Base-by-base conservation (phyloP, 176 grass and related monocot genomes). In the Bolboschoenus planiculmis region DNA sequence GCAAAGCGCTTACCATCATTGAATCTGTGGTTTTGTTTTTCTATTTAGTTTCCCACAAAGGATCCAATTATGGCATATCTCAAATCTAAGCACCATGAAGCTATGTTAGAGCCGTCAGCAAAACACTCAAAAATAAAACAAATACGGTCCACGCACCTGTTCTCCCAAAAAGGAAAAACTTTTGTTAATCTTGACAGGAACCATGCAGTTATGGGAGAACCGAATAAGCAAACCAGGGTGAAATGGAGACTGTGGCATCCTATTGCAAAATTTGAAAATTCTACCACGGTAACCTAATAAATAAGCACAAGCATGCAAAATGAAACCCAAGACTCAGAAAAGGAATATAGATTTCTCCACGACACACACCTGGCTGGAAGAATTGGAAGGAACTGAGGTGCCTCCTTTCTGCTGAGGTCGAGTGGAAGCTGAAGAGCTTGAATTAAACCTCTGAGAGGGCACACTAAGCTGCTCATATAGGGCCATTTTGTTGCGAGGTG, bases 401-500 rank as follows among this genome's bases (percentile, higher is more conserved):
- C 36, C 39, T n/a, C 51, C 5, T 2, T 64, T 81, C 34, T 84
- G 86, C 23, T 68, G 65, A 11, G 68, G 87, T 26, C 81, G 78
- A 26, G 84, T 56, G 16, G 71, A 43, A 10, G 44, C 24, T 16
- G 82, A 67, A 31, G 53, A 55, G n/a, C 14, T 34, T 0, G 85
- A 77, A 76, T 48, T 82, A 78, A 89, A 85, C 24, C 88, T 88
- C 43, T 90, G 82, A 26, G 96, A 91, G 11, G 96, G 89, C 16
- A 93, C 87, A 59, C 87, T 99, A 73, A 99, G 85, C 86, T 93
- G 96, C 77, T 99, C 96, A 60, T 99, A 99, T 46, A 99, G 91
- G 5, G 96, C 92, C 96, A 99, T 99, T 89, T 99, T 99, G 86
- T 99, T 99, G 81, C 96, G 81, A 24, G 96, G 96, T 40, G 96